These are phyloP conservation scores for Crotalaria pallida DNA, from an alignment of 306 rosid genomes.

Conservation along the genomic window DNA sequence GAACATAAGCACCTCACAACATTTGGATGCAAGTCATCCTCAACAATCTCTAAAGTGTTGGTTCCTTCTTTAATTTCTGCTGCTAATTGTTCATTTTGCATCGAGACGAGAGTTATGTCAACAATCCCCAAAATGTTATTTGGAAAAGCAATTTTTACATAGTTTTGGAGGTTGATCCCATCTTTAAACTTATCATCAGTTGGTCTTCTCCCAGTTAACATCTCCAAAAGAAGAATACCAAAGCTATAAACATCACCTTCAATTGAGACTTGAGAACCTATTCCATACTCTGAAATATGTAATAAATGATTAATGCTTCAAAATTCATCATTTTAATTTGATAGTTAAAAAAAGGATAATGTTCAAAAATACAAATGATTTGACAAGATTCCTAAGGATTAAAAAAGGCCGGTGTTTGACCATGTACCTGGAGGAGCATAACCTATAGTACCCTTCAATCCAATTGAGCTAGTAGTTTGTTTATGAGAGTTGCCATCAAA, in stretches of 20 bases:
- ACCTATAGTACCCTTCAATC: slow-evolving; percentile 15
- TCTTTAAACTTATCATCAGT: slow-evolving; percentile 2
- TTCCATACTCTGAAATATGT: slow-evolving; percentile 8
- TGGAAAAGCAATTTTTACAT: neutral
- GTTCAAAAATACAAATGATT: neutral
- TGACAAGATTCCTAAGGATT: neutral
- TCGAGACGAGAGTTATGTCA: neutral
- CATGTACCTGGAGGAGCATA: slow-evolving; percentile 29
- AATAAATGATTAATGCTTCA: neutral
- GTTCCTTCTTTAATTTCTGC: neutral
- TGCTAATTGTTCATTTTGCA: neutral
- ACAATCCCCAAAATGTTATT: neutral
- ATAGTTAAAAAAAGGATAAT: neutral
- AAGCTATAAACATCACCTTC: neutral
- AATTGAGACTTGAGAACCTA: neutral
- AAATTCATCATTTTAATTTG: neutral
- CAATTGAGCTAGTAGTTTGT: neutral
- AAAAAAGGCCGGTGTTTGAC: neutral
- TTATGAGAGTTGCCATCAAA: neutral
- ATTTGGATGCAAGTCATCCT: neutral
- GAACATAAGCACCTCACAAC: neutral
- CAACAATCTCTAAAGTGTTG: neutral
- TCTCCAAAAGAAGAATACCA: neutral
- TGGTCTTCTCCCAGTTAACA: slow-evolving; percentile 5
- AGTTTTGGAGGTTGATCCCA: neutral